Evolutionary conservation across 768 basidiomycete species (phyloP), one percentile per base, ranked within the genome.

Genomic region (Suillus subalutaceus): DNA sequence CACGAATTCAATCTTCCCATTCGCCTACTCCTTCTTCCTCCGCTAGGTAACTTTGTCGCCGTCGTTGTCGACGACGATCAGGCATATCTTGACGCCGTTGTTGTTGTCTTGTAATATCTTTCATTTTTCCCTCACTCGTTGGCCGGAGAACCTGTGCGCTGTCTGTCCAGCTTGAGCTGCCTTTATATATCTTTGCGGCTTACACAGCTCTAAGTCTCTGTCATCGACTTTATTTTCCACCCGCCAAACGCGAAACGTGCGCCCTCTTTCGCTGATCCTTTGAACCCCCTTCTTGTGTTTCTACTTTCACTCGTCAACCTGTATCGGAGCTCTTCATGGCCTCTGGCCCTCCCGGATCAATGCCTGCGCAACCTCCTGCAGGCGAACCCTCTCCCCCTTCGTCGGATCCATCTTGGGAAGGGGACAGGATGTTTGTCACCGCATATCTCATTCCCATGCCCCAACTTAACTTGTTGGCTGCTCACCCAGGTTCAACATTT

Each of bases 401-500:
- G 30, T 63, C 75, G 8, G 75, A 77, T 69, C 71, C 88, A 26
- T 87, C 89, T 66, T 94, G 92, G 92, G 92, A 93, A 73, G 92
- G 91, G 64, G 92, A 94, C 81, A 90, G 83, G 79, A 93, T 93
- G 92, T 93, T 67, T 67, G 87, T 83, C 64, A 26, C 62, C 37
- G 55, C 60, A 63, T 68, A 63, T 48, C 63, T 63, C 40, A 44
- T 43, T 60, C 62, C n/a, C 64, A 37, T 63, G 44, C 41, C 55
- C 7, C 35, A 23, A 32, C 6, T 67, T 67, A 63, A 66, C 67
- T 63, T 66, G 53, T 58, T 67, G 53, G 37, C 52, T 67, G 35
- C 56, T 53, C 37, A 52, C 20, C 64, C 77, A 93, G 92, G 92
- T 93, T 93, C 77, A 93, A 93, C 79, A 92, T 93, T 74, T 94